Percentiles rank a stretch among this genome's conserved stretches.
These are phyloP conservation scores for Phialophora expanda DNA, from an alignment of 2,329 filamentous ascomycete species.

Conservation along the genomic window DNA sequence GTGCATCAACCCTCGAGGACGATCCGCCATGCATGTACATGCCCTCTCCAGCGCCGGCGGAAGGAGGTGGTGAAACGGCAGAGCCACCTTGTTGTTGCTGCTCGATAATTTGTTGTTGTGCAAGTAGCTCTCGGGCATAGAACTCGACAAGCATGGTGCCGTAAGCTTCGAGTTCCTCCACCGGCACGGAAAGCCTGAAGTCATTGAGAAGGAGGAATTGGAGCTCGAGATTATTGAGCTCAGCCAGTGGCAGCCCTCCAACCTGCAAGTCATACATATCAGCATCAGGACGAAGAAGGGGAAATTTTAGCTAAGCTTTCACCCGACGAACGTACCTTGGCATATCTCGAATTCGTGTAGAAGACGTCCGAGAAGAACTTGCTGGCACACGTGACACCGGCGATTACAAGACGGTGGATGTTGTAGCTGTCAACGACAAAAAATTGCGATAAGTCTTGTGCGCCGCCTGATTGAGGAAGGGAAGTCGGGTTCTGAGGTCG, in stretches of 20 bases:
- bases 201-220: constrained; percentile 96
- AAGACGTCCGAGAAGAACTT: constrained; percentile 99
- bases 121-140: constrained; percentile 87
- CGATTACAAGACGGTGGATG: constrained; percentile 94
- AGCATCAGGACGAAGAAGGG: constrained; percentile 30
- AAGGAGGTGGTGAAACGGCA: constrained; percentile 24
- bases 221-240: constrained; percentile 93
- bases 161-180: constrained; percentile 95
- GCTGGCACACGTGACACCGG: constrained; percentile 95
- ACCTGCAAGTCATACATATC: constrained; percentile 63
- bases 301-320: background rate
- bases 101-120: constrained; percentile 57
- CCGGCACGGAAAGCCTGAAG: constrained; percentile 87
- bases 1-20: constrained; percentile 16
- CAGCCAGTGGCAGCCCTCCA: constrained; percentile 85
- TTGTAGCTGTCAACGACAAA: constrained; percentile 99
- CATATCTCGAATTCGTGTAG: constrained; percentile 98
- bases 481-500: constrained; percentile 12
- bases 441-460: constrained; percentile 60
- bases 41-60: constrained; percentile 24
- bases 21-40: constrained; percentile 36
- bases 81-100: constrained; percentile 15
- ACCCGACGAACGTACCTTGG: constrained; percentile 70
- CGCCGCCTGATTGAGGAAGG: constrained; percentile 10
- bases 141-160: constrained; percentile 99